These are phyloP conservation scores for Phoma sp. DNA, from an alignment of 2,329 filamentous ascomycete genomes.

Conservation along the genomic window DNA sequence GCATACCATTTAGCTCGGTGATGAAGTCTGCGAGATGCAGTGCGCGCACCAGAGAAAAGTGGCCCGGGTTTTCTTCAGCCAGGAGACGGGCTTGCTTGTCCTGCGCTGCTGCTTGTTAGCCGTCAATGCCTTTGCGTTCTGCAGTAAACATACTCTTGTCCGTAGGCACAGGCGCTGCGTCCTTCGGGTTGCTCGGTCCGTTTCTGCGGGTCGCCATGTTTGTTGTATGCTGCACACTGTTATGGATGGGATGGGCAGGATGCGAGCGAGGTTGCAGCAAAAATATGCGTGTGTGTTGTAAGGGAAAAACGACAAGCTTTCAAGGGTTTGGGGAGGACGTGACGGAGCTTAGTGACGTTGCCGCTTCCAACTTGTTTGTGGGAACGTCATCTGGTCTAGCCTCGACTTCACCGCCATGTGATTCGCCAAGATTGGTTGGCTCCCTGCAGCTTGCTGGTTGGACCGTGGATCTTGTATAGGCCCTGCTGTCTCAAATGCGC, in stretches of 20 bases:
- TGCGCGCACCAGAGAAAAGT: constrained; percentile 67
- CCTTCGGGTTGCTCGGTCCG: constrained; percentile 38
- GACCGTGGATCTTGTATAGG: background rate
- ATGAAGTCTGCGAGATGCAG: constrained; percentile 85
- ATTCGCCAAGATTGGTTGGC: constrained; percentile 13
- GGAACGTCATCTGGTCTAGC: constrained; percentile 20
- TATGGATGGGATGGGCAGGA: background rate
- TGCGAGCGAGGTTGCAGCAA: background rate
- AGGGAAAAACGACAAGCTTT: constrained; percentile 3
- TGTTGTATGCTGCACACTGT: background rate
- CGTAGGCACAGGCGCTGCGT: constrained; percentile 13
- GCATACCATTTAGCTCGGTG: constrained; percentile 75
- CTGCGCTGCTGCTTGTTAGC: constrained; percentile 54
- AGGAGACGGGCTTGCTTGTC: constrained; percentile 81
- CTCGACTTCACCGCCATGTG: constrained; percentile 12
- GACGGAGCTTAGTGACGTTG: constrained; percentile 11
- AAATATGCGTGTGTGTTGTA: constrained; percentile 1
- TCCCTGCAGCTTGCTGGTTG: background rate
- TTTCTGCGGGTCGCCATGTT: constrained; percentile 17
- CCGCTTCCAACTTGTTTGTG: constrained; percentile 11
- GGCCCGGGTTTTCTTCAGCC: constrained; percentile 67
- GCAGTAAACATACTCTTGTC: constrained; percentile 11
- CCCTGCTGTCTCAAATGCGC: background rate
- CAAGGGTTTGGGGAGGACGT: constrained; percentile 4
- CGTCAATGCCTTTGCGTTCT: background rate